Conservation (phyloP, 106 monocot genomes). For the Dioscorea dumetorum region DNA sequence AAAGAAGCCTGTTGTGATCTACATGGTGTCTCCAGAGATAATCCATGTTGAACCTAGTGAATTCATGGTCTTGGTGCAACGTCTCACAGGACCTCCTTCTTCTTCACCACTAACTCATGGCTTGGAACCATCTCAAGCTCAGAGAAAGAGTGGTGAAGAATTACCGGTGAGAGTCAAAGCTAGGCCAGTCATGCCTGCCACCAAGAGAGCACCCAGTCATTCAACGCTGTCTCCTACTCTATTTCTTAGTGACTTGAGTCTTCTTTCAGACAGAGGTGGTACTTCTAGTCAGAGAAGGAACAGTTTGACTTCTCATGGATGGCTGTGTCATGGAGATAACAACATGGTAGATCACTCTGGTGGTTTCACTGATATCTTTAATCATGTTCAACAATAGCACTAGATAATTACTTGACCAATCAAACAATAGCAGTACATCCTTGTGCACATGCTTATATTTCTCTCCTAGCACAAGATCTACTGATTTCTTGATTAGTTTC, state of each 20-base stretch:
- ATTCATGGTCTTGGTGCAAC: slow-evolving; percentile 56
- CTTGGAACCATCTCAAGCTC: background rate
- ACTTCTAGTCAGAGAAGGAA: background rate
- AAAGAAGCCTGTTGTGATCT: slow-evolving; percentile 43
- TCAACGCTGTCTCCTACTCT: slow-evolving; percentile 5
- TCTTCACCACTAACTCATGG: background rate
- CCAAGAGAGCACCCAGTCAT: background rate
- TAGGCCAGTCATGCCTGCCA: slow-evolving; percentile 1
- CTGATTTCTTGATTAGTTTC: too few relatives aligned
- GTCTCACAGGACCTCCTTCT: slow-evolving; percentile 31
- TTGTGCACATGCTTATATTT: too few relatives aligned
- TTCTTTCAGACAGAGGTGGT: background rate
- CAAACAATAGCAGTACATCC: background rate
- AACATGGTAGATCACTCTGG: slow-evolving; percentile 2
- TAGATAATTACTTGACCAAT: too few relatives aligned
- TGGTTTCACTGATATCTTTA: background rate
- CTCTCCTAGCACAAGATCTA: too few relatives aligned
- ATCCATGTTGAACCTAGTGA: slow-evolving; percentile 47
- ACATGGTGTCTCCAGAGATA: slow-evolving; percentile 52
- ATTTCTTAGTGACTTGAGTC: slow-evolving; percentile 8
- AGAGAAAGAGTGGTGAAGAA: background rate
- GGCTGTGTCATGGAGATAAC: slow-evolving; percentile 3
- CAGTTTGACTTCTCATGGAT: background rate
- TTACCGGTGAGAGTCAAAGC: slow-evolving; percentile 35
- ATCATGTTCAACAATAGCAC: background rate